Conservation (phyloP, 495 filamentous ascomycete species). For the Podospora comata region DNA sequence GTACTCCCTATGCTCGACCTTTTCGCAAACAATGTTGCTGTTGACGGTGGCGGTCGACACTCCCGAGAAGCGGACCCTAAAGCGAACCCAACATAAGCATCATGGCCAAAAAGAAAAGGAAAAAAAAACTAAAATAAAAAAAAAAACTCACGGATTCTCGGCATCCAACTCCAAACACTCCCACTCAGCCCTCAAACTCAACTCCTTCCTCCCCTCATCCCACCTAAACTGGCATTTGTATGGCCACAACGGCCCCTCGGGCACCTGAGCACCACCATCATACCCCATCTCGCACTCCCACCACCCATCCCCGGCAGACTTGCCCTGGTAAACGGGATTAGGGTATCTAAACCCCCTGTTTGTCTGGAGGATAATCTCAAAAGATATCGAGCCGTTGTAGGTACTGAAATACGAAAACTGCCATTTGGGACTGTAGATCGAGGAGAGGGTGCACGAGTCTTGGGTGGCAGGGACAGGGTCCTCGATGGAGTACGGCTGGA, state of each 20-base stretch:
- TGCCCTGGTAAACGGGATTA: constrained; percentile 18
- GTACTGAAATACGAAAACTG: constrained; percentile 25
- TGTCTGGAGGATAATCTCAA: constrained; percentile 27
- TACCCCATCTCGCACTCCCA: constrained; percentile 22
- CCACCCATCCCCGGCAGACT: constrained; percentile 14
- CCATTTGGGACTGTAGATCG: constrained; percentile 29
- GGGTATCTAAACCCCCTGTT: constrained; percentile 28
- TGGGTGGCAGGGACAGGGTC: constrained; percentile 20
- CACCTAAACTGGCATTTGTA: constrained; percentile 24
- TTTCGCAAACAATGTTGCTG: not conserved
- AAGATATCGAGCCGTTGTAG: constrained; percentile 7
- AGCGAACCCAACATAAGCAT: not conserved
- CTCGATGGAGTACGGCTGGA: constrained; percentile 29
- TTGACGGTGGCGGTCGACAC: not conserved
- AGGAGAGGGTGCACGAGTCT: constrained; percentile 32
- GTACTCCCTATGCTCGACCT: not conserved
- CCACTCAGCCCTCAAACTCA: constrained; percentile 29
- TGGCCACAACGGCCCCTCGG: constrained; percentile 25
- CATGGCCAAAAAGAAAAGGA: not conserved
- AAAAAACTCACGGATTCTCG: constrained; percentile 27
- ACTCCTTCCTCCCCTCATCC: constrained; percentile 16
- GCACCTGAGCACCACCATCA: constrained; percentile 16
- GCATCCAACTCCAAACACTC: constrained; percentile 29
- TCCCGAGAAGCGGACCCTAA: not conserved
- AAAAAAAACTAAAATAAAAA: not conserved